Percentiles rank a stretch among this genome's conserved stretches.
phyloP scores from a whole-genome alignment of 352 stramenopile species.

The Globisporangium middletonii region DNA sequence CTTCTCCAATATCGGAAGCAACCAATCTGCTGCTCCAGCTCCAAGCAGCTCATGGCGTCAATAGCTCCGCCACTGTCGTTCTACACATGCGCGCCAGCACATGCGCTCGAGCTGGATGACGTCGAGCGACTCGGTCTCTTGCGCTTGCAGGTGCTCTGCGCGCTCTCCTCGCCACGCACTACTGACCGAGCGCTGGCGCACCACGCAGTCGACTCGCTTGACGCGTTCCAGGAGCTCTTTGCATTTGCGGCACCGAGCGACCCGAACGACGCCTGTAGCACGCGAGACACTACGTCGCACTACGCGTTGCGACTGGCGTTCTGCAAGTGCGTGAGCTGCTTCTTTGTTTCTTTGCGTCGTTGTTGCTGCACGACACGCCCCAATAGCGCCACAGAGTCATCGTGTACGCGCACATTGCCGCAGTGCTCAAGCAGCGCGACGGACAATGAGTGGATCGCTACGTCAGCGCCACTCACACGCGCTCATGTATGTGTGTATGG shows the following conservation, averaged over 20 bases:
- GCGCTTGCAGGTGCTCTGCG: conserved; percentile 47
- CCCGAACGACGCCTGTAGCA: conserved; percentile 2
- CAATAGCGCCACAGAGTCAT: no score
- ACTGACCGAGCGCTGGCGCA: background rate
- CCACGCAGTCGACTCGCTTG: conserved; percentile 4
- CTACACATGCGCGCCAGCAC: conserved; percentile 80
- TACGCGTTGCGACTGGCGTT: conserved; percentile 46
- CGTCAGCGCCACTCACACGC: no score
- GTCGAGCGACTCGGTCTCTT: conserved; percentile 87
- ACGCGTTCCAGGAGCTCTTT: conserved; percentile 16
- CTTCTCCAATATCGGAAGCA: no score
- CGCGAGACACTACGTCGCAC: conserved; percentile 32
- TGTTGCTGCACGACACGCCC: no score
- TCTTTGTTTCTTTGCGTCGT: background rate
- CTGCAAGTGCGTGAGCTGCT: conserved; percentile 32
- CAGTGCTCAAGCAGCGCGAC: no score
- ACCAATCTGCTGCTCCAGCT: no score
- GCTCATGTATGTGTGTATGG: background rate
- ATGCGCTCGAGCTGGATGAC: conserved; percentile 91
- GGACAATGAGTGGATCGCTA: no score
- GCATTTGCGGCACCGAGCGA: background rate
- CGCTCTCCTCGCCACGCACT: conserved; percentile 2
- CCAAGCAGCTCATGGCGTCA: no score
- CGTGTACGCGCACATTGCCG: no score
- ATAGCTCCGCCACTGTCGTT: conserved; percentile 29